These are phyloP conservation scores for Zancudomyces culisetae DNA, from an alignment of 371 early-diverging fungal species.

Conservation along the genomic window DNA sequence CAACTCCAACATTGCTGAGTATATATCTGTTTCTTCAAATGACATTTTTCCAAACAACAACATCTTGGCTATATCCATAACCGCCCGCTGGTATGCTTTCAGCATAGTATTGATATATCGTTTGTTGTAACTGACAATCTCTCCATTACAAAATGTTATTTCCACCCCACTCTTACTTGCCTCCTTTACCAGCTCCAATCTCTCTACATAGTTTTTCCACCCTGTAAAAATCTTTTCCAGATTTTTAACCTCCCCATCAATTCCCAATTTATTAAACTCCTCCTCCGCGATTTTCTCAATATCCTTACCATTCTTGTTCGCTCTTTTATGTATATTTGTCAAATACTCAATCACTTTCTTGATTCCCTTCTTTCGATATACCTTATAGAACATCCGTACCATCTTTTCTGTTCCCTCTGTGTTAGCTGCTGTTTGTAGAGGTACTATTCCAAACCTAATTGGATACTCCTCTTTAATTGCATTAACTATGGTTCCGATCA, in stretches of 20 bases:
- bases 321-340: not conserved
- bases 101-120: conserved; percentile 20
- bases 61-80: conserved; percentile 7
- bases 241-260: not conserved
- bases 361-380: not conserved
- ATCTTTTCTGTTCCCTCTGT: not conserved
- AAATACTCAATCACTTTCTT: not conserved
- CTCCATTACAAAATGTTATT: conserved; percentile 60
- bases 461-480: not conserved
- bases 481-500: not conserved
- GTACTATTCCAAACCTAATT: not conserved
- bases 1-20: not conserved
- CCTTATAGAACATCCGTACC: not conserved
- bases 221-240: not conserved
- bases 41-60: conserved; percentile 21
- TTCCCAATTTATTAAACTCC: not conserved
- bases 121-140: conserved; percentile 34
- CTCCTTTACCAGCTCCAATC: not conserved
- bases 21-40: conserved; percentile 12
- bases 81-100: conserved; percentile 7
- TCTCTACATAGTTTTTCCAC: not conserved
- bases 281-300: not conserved
- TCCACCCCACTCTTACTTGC: conserved; percentile 3
- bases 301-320: not conserved
- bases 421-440: not conserved